Evolutionary conservation across 306 rosid genomes (phyloP), one percentile per base, ranked within the genome.

Genomic region (Begonia masoniana): DNA sequence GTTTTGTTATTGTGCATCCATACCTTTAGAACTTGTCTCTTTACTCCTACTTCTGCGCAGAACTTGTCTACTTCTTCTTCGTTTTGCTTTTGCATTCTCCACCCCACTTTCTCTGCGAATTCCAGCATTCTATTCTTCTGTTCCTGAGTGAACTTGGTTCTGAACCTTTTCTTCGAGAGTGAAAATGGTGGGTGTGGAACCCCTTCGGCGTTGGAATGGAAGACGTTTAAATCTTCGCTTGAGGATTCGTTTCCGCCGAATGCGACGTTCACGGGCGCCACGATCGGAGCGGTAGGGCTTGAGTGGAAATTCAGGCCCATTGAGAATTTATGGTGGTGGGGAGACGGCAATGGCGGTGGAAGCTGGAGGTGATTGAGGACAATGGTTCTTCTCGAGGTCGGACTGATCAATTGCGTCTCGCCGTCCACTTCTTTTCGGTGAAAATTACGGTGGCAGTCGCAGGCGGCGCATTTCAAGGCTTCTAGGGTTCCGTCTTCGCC

Each of bases 1-100:
- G 39, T 72, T 63, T 76, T 76, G 70, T 76, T 76, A 43, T 76
- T 76, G 14, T 76, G 82, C 82, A 76, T 76, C 82, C 82, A 76
- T 13, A 76, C 82, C 54, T 74, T 76, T 4, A 76, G 70, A 11
- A 76, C 82, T 59, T 62, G 78, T 16, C 82, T 62, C 62, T 43
- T 68, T 21, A 76, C 70, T 14, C 82, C 82, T 23, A 76, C 65
- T 58, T 76, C 82, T 5, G 62, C 52, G 17, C 82, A 76, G 46
- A 76, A 62, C 68, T 62, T 62, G 52, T 61, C 82, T 10, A 76
- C 75, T 12, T 64, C 75, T 11, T 68, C 76, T 57, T 76, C 78
- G 15, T 76, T 73, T 35, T 76, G 78, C 65, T 76, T 76, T 61
- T 76, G 82, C 41, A 76, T 21, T 57, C 78, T 69, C 82, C 82